phyloP scores from a whole-genome alignment of 257 asterid genomes.

The Hygrophila difformis region DNA sequence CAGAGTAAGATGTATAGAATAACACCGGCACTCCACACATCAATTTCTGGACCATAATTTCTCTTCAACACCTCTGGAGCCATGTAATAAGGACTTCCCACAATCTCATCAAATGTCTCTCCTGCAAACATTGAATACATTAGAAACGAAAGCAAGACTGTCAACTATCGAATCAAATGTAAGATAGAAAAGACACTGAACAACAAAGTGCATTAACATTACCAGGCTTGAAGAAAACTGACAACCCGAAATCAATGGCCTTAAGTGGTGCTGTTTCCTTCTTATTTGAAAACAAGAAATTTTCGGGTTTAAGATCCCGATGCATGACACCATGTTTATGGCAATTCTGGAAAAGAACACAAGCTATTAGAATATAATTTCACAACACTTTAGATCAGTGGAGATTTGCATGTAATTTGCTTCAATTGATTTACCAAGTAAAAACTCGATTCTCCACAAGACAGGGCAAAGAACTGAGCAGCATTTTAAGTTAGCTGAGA shows the following conservation, averaged over 20 bases:
- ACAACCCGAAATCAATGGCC: constrained; percentile 67
- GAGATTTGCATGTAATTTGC: background rate
- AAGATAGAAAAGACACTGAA: background rate
- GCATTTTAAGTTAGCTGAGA: background rate
- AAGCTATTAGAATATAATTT: background rate
- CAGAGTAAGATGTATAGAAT: constrained; percentile 62
- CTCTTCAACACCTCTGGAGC: constrained; percentile 68
- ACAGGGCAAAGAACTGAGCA: too few species aligned
- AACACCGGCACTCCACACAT: constrained; percentile 82
- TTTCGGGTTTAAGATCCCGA: constrained; percentile 67
- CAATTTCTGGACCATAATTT: constrained; percentile 62
- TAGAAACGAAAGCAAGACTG: constrained; percentile 1
- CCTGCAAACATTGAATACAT: constrained; percentile 21
- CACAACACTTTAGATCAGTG: background rate
- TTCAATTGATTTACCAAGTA: background rate
- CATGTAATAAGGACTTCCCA: constrained; percentile 76
- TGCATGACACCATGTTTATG: constrained; percentile 65
- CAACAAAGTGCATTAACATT: constrained; percentile 8
- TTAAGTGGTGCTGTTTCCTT: constrained; percentile 54
- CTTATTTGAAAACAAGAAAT: constrained; percentile 48
- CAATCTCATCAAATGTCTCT: constrained; percentile 57
- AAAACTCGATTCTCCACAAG: too few species aligned
- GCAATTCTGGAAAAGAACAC: constrained; percentile 29
- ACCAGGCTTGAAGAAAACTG: constrained; percentile 65
- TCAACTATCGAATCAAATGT: constrained; percentile 5